phyloP scores from a whole-genome alignment of 2,329 filamentous ascomycete genomes.

The Sclerotinia glacialis region DNA sequence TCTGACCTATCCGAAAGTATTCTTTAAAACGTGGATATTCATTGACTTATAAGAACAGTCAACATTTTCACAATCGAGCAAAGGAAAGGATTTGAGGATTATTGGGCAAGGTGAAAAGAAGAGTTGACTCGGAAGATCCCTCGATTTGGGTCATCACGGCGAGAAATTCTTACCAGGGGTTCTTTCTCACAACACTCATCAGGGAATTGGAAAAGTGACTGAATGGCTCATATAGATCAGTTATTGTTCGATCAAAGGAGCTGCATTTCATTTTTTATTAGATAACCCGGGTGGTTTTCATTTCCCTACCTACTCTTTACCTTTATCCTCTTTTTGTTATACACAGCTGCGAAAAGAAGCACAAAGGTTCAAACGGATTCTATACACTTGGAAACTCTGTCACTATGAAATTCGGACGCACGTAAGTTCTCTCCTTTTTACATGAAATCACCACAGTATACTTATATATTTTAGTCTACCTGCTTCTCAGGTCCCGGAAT shows the following conservation, averaged over 20 bases:
- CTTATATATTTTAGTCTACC: constrained; percentile 53
- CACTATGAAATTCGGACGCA: constrained; percentile 63
- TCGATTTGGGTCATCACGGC: background rate
- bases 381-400: background rate
- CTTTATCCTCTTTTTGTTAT: background rate
- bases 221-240: constrained; percentile 35
- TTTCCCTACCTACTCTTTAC: background rate
- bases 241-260: constrained; percentile 34
- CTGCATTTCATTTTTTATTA: constrained; percentile 32
- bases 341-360: background rate
- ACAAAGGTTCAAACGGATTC: background rate
- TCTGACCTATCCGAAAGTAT: constrained; percentile 10
- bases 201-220: constrained; percentile 22
- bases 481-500: constrained; percentile 82
- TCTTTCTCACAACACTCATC: background rate
- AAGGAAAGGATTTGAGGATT: background rate
- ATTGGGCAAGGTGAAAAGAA: background rate
- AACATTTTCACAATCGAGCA: background rate
- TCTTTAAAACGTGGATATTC: constrained; percentile 1
- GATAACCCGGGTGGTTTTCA: constrained; percentile 23
- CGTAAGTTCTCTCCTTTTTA: constrained; percentile 45
- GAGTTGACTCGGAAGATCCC: background rate
- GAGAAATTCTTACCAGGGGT: background rate
- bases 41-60: constrained; percentile 2
- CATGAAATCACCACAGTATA: constrained; percentile 2